These are phyloP conservation scores for Nemania bipapillata DNA, from an alignment of 2,329 filamentous ascomycete species.

Conservation along the genomic window DNA sequence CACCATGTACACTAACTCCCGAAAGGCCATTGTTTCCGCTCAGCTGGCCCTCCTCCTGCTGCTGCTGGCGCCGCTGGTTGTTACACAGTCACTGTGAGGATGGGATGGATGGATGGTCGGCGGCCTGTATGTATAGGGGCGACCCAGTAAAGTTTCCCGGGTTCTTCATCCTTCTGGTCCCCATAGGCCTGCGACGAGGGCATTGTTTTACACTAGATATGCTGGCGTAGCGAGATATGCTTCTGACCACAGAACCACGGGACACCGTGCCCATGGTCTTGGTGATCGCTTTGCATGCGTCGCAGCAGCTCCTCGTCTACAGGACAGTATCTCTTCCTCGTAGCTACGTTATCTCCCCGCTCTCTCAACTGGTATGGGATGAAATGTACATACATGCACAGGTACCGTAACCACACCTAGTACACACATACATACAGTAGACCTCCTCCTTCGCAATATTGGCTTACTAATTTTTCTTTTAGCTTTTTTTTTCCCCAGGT, in stretches of 20 bases:
- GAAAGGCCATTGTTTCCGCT: neutral
- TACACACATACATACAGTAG: neutral
- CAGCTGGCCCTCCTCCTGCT: constrained; percentile 15
- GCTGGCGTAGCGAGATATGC: neutral
- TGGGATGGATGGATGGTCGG: neutral
- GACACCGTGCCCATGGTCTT: neutral
- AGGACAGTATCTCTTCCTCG: neutral
- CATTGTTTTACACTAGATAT: neutral
- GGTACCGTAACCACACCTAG: constrained; percentile 5
- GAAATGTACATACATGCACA: neutral
- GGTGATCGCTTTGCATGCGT: neutral
- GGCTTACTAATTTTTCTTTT: constrained; percentile 9
- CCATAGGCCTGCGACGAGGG: neutral
- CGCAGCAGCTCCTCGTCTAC: neutral
- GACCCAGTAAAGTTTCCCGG: neutral
- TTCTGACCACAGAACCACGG: neutral
- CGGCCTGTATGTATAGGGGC: neutral
- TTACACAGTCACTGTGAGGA: neutral
- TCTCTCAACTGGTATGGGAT: no score
- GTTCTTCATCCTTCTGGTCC: constrained; percentile 15
- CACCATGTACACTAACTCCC: neutral
- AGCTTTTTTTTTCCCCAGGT: neutral
- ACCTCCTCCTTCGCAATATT: constrained; percentile 9
- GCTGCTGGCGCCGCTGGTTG: no score
- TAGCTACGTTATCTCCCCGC: neutral